Percentiles rank a stretch among this genome's conserved stretches.
phyloP scores from a whole-genome alignment of 805 yeast species.

The Nakazawaea wyomingensis region DNA sequence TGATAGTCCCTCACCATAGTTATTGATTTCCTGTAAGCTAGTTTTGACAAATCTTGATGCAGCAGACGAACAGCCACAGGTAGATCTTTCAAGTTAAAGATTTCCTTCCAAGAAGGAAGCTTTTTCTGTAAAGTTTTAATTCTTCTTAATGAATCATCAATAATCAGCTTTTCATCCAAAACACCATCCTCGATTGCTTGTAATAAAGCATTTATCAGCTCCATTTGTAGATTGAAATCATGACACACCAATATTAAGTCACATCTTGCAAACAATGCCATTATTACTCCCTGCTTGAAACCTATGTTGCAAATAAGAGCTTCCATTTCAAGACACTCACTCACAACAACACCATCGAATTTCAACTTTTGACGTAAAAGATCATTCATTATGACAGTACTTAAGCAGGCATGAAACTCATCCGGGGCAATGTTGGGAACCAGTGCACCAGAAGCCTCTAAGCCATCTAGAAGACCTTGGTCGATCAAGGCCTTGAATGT shows the following conservation, averaged over 20 bases:
- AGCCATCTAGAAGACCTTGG: constrained; percentile 42
- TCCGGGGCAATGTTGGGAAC: constrained; percentile 56
- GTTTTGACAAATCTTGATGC: constrained; percentile 38
- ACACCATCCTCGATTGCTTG: constrained; percentile 28
- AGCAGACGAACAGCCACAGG: constrained; percentile 29
- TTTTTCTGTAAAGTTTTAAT: constrained; percentile 37
- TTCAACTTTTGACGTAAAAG: constrained; percentile 45
- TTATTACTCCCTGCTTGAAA: constrained; percentile 58
- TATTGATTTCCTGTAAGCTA: constrained; percentile 46
- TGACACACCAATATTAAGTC: constrained; percentile 61
- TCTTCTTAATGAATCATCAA: constrained; percentile 35
- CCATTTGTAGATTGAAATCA: constrained; percentile 46
- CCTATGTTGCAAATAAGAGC: constrained; percentile 60
- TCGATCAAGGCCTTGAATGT: constrained; percentile 47
- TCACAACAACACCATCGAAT: constrained; percentile 51
- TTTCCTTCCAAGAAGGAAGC: constrained; percentile 39
- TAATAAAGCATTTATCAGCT: constrained; percentile 42
- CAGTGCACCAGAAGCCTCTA: constrained; percentile 60
- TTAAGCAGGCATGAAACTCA: constrained; percentile 59
- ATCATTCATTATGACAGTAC: constrained; percentile 46
- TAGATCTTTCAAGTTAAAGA: constrained; percentile 29
- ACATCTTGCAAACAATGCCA: constrained; percentile 61
- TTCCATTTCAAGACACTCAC: constrained; percentile 61
- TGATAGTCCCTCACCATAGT: constrained; percentile 52
- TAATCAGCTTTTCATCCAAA: constrained; percentile 33